Percentiles rank a stretch among this genome's conserved stretches.
Conservation (phyloP, 257 asterid genomes). For the Plantago major region DNA sequence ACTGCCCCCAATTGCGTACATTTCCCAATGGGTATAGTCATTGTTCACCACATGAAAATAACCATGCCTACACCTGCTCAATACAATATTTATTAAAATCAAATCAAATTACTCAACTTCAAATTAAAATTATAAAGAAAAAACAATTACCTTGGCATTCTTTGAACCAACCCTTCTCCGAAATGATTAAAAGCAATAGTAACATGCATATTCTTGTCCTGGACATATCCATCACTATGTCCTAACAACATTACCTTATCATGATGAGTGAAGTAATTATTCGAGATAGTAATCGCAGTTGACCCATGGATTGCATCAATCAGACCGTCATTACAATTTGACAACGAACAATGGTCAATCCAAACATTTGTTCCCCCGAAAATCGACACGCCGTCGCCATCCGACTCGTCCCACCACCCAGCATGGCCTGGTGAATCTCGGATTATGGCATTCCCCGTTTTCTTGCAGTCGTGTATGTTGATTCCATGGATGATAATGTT, state of each 20-base stretch:
- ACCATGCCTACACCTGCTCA: constrained; percentile 82
- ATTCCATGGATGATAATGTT: constrained; percentile 72
- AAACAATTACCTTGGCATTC: constrained; percentile 70
- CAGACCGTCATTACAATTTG: constrained; percentile 66
- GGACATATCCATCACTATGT: constrained; percentile 48
- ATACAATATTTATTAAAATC: neutral
- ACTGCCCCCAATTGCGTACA: constrained; percentile 92
- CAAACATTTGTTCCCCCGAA: constrained; percentile 49
- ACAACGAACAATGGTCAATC: constrained; percentile 76
- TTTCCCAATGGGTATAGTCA: constrained; percentile 87
- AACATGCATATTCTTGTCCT: constrained; percentile 67
- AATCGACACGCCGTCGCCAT: constrained; percentile 68
- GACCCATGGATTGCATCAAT: constrained; percentile 80
- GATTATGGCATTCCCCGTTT: constrained; percentile 42
- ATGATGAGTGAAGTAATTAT: constrained; percentile 70
- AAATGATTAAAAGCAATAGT: constrained; percentile 83
- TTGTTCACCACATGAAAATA: constrained; percentile 86
- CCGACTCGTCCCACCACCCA: constrained; percentile 61
- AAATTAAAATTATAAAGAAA: neutral
- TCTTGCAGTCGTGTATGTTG: constrained; percentile 63
- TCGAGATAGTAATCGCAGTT: constrained; percentile 68
- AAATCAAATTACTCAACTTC: too few species aligned
- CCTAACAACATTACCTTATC: constrained; percentile 85
- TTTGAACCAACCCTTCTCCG: constrained; percentile 81
- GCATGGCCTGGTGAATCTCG: constrained; percentile 60